A percentile compares a stretch with the other conserved stretches of the same genome.
Conservation (phyloP, 1,284 basidiomycete genomes). For the Grifola frondosa region DNA sequence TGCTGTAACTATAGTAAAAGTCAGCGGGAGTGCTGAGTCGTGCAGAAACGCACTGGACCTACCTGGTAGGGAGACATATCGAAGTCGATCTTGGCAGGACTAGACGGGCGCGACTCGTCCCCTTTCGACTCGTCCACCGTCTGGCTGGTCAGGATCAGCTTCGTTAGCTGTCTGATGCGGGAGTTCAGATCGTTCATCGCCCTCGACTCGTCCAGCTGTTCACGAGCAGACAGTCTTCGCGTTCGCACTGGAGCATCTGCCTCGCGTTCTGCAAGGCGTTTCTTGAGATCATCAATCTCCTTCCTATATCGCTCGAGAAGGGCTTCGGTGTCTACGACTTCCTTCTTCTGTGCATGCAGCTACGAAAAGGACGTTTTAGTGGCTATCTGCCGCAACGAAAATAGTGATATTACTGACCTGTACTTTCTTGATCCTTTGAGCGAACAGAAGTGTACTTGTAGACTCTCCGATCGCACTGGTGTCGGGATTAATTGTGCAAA, state of each 20-base stretch:
- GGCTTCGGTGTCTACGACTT: conserved; percentile 90
- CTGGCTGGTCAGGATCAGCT: conserved; percentile 83
- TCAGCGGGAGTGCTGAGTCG: not conserved
- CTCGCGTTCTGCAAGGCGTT: conserved; percentile 67
- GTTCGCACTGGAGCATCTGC: conserved; percentile 50
- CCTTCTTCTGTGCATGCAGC: conserved; percentile 89
- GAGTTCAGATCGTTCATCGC: conserved; percentile 80
- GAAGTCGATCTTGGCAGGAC: conserved; percentile 83
- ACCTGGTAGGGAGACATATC: conserved; percentile 83
- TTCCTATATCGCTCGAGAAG: conserved; percentile 88
- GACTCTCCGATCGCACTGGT: conserved; percentile 73
- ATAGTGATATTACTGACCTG: conserved; percentile 47
- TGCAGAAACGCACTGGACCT: no score
- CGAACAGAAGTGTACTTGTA: conserved; percentile 85
- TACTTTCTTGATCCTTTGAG: conserved; percentile 84
- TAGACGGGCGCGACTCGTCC: conserved; percentile 70
- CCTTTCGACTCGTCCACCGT: conserved; percentile 69
- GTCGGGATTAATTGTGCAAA: conserved; percentile 93
- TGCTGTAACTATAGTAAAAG: conserved; percentile 67
- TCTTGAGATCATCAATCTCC: conserved; percentile 85
- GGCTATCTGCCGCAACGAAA: no score
- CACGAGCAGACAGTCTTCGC: conserved; percentile 65
- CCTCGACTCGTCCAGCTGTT: conserved; percentile 78
- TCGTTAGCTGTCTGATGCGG: conserved; percentile 82
- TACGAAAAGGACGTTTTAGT: conserved; percentile 41